These are phyloP conservation scores for Lathyrus aphaca DNA, from an alignment of 306 rosid genomes.

Conservation along the genomic window DNA sequence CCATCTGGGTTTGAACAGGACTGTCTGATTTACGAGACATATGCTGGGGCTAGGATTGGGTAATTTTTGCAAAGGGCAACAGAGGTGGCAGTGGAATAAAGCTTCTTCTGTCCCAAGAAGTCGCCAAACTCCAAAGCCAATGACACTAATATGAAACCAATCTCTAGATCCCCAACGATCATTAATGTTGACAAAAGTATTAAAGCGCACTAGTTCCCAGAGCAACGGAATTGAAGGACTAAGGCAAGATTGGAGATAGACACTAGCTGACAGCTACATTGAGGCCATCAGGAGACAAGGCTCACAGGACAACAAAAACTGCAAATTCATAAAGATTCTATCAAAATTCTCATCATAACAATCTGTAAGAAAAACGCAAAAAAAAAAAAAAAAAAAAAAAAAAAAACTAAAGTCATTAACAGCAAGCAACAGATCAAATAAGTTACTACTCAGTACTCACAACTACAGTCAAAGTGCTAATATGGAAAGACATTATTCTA, in stretches of 20 bases:
- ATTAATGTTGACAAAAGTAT: conserved; percentile 45
- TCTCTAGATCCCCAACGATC: conserved; percentile 51
- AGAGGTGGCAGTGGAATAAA: conserved; percentile 54
- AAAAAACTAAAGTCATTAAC: neutral
- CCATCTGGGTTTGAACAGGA: conserved; percentile 98
- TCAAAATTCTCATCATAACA: conserved; percentile 2
- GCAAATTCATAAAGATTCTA: conserved; percentile 36
- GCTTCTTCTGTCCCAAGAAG: conserved; percentile 38
- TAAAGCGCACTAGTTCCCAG: conserved; percentile 19
- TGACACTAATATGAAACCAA: conserved; percentile 31
- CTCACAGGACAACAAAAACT: conserved; percentile 41
- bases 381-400: too few species aligned
- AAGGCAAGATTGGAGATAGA: neutral
- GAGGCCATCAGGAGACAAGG: conserved; percentile 45
- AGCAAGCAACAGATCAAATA: neutral
- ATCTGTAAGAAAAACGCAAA: neutral
- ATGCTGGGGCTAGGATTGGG: conserved; percentile 16
- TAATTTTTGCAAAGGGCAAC: neutral
- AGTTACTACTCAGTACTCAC: conserved; percentile 8
- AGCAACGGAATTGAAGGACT: neutral
- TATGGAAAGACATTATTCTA: neutral
- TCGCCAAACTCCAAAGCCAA: conserved; percentile 52
- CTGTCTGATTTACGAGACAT: conserved; percentile 89
- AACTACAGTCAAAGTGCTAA: neutral
- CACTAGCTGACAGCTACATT: conserved; percentile 33